phyloP scores from a whole-genome alignment of 2,329 filamentous ascomycete genomes.

The Cladosporium velox region DNA sequence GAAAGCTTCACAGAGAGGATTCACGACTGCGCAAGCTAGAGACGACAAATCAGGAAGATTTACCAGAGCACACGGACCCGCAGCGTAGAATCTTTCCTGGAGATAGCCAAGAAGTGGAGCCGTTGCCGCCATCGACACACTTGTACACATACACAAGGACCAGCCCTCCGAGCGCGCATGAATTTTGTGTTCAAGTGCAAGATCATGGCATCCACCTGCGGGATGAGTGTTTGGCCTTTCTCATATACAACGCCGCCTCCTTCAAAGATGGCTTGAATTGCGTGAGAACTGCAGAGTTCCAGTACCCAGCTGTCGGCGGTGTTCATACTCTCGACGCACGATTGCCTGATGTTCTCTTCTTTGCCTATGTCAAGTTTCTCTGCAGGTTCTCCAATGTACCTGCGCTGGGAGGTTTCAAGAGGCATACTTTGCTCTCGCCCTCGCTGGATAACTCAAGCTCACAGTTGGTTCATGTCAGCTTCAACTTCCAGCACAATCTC shows the following conservation, averaged over 20 bases:
- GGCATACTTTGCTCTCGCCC: neutral
- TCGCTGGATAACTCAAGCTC: neutral
- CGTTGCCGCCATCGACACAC: conserved; percentile 60
- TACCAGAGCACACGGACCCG: conserved; percentile 29
- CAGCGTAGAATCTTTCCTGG: conserved; percentile 49
- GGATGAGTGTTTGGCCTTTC: conserved; percentile 54
- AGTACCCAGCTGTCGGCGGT: conserved; percentile 23
- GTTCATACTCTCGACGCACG: conserved; percentile 25
- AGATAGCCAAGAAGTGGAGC: conserved; percentile 58
- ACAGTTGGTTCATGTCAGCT: neutral
- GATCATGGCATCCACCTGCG: conserved; percentile 51
- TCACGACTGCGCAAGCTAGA: neutral
- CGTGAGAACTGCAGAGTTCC: conserved; percentile 36
- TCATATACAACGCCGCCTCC: conserved; percentile 57
- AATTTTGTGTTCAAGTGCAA: conserved; percentile 63
- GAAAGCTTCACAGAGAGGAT: conserved; percentile 52
- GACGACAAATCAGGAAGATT: neutral
- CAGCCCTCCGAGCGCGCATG: conserved; percentile 59
- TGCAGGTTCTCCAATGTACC: conserved; percentile 38
- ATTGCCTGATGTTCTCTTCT: conserved; percentile 43
- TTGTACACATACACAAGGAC: conserved; percentile 67
- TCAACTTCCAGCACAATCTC: conserved; percentile 24
- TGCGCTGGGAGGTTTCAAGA: conserved; percentile 8
- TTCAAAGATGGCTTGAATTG: conserved; percentile 53
- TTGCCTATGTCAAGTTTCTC: conserved; percentile 54